Evolutionary conservation across 169 alveolate species (phyloP), one percentile per base, ranked within the genome.

Genomic region (Plasmodium chabaudi): DNA sequence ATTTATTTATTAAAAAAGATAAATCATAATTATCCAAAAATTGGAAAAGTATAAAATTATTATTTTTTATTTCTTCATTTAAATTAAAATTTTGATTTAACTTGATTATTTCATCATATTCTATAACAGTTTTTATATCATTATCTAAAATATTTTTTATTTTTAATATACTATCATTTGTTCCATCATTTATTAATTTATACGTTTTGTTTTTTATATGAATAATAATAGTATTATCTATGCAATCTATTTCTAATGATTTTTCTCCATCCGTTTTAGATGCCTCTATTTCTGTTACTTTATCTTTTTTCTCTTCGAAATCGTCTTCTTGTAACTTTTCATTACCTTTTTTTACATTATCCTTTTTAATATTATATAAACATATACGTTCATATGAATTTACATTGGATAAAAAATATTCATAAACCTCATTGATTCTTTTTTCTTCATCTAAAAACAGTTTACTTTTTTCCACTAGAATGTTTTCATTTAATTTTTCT

Each of bases 381-480:
- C 89, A 79, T 2, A 68, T 79, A 23, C 82, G 89, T 17, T 79
- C 89, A 55, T 27, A 60, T 42, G 89, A 79, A 27, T 67, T 59
- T 27, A 61, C 47, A 13, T 39, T 47, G 3, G 89, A 79, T 19
- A 79, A 23, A 47, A 79, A 79, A 25, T 79, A 79, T n/a, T 67
- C 72, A 25, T 51, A 79, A 9, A 49, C 67, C 0, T 39, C 72
- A 21, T 79, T 71, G 1, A 79, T 79, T 13, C 65, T 23, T 65
- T 70, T 65, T 67, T 79, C 89, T 9, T 56, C 70, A 10, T 79
- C 79, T 13, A 79, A n/a, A 19, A 79, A 9, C 1, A 60, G 10
- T 13, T 61, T 63, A 5, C 88, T 68, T 56, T 74, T 74, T 19
- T 42, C 46, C n/a, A 60, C 27, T 55, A 74, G 17, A 13, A 39